Evolutionary conservation across 345 rosid species (phyloP).

Genomic region (Orychophragmus violaceus): DNA sequence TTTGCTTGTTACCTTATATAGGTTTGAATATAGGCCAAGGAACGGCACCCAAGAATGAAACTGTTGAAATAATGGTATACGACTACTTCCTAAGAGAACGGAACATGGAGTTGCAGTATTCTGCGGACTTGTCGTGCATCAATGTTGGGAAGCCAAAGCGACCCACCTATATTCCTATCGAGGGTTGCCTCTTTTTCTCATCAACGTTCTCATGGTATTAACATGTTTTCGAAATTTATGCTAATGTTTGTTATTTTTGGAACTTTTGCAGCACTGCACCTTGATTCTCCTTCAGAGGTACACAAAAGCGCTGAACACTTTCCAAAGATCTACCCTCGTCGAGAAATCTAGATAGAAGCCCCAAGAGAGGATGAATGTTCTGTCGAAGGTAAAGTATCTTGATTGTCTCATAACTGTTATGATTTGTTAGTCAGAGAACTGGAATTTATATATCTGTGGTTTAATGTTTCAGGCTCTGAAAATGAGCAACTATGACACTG

Average conservation of each 20-base stretch:
- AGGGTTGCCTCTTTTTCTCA: conserved; percentile 26
- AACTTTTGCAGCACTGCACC: conserved; percentile 46
- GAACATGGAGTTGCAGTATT: conserved; percentile 49
- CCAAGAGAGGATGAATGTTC: conserved; percentile 69
- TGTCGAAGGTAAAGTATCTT: conserved; percentile 48
- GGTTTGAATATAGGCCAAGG: conserved; percentile 58
- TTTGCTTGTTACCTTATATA: conserved; percentile 25
- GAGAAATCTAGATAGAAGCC: too few relatives aligned
- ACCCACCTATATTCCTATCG: conserved; percentile 53
- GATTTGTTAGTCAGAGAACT: background rate
- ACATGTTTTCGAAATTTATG: background rate
- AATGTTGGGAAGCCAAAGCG: conserved; percentile 77
- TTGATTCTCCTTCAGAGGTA: conserved; percentile 86
- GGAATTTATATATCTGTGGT: background rate
- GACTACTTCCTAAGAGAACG: conserved; percentile 63
- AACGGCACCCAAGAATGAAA: conserved; percentile 22
- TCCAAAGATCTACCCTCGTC: conserved; percentile 76
- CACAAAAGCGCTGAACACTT: conserved; percentile 56
- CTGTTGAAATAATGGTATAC: conserved; percentile 51
- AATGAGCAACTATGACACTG: conserved; percentile 55
- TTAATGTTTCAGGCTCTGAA: conserved; percentile 46
- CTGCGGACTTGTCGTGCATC: conserved; percentile 50
- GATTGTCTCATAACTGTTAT: background rate
- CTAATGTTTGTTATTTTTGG: background rate
- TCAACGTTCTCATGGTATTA: background rate